A percentile compares a stretch with the other conserved stretches of the same genome.
Conservation (phyloP, 306 rosid genomes). For the Citrullus amarus region DNA sequence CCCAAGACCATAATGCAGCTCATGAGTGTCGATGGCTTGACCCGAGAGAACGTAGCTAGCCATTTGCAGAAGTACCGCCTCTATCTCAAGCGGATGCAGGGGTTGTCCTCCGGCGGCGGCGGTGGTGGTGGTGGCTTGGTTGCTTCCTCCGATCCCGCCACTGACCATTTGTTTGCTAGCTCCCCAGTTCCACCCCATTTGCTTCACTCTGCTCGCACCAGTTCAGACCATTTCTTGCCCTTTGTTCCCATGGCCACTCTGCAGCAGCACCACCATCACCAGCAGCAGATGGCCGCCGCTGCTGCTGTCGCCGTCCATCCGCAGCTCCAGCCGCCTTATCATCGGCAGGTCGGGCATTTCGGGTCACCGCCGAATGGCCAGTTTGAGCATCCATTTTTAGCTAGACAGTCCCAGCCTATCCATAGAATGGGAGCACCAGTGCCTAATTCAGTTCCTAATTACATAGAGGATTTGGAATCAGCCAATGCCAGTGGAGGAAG, state of each 20-base stretch:
- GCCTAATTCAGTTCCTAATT: slow-evolving; percentile 40
- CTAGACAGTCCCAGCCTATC: slow-evolving; percentile 54
- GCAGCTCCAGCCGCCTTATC: slow-evolving; percentile 49
- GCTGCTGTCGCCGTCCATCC: slow-evolving; percentile 34
- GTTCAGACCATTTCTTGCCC: slow-evolving; percentile 82
- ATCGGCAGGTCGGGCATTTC: slow-evolving; percentile 68
- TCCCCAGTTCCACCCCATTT: slow-evolving; percentile 85
- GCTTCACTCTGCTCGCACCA: slow-evolving; percentile 56
- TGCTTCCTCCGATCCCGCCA: slow-evolving; percentile 46
- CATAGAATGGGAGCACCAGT: slow-evolving; percentile 70
- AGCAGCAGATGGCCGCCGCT: slow-evolving; percentile 47
- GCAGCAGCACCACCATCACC: slow-evolving; percentile 75
- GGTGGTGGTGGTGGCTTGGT: slow-evolving; percentile 25
- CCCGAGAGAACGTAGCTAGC: slow-evolving; percentile 90
- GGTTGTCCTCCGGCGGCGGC: slow-evolving; percentile 37
- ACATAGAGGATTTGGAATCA: slow-evolving; percentile 70
- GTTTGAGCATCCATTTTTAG: slow-evolving; percentile 67
- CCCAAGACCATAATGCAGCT: slow-evolving; percentile 99
- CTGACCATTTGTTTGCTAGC: slow-evolving; percentile 86
- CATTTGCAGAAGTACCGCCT: slow-evolving; percentile 93
- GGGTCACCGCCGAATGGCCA: slow-evolving; percentile 85
- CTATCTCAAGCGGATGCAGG: slow-evolving; percentile 92
- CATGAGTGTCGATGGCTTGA: slow-evolving; percentile 95
- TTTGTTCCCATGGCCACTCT: slow-evolving; percentile 69
- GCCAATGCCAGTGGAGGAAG: slow-evolving; percentile 75